Percentiles rank a stretch among this genome's conserved stretches.
Evolutionary conservation across 106 monocot genomes (phyloP).

Genomic region (Allium fistulosum): DNA sequence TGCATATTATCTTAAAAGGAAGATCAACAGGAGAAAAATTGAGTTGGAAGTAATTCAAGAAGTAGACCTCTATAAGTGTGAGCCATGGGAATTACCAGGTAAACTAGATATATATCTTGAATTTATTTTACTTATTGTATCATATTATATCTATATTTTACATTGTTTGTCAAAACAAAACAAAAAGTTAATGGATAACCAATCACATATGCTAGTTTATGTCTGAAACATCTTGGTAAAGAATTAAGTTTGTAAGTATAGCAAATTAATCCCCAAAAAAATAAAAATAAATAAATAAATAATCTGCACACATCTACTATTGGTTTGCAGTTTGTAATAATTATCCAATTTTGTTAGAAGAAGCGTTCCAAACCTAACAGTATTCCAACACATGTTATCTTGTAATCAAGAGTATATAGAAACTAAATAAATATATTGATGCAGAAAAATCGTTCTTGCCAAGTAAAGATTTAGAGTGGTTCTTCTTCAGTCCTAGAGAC

Average conservation of each 20-base stretch:
- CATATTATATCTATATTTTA: too few species aligned
- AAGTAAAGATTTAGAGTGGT: conserved; percentile 93
- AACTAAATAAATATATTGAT: not conserved
- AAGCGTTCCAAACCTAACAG: too few species aligned
- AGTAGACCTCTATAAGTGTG: conserved; percentile 24
- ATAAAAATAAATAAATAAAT: too few species aligned
- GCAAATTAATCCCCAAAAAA: not conserved
- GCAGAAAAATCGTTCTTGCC: conserved; percentile 88
- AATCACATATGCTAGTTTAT: too few species aligned
- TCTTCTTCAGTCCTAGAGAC: conserved; percentile 91
- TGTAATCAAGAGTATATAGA: too few species aligned
- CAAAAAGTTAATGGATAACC: too few species aligned
- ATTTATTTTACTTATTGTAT: not conserved
- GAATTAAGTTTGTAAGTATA: too few species aligned
- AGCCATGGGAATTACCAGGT: conserved; percentile 28
- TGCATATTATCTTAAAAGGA: conserved; percentile 13
- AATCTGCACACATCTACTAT: too few species aligned
- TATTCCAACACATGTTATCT: too few species aligned
- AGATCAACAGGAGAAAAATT: conserved; percentile 17
- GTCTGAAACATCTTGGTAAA: too few species aligned
- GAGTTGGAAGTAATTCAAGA: conserved; percentile 21
- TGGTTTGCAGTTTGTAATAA: not conserved
- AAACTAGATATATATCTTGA: not conserved
- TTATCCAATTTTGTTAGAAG: too few species aligned
- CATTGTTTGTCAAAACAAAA: too few species aligned